phyloP scores from a whole-genome alignment of 768 basidiomycete genomes.

The Daedaleopsis sinensis region DNA sequence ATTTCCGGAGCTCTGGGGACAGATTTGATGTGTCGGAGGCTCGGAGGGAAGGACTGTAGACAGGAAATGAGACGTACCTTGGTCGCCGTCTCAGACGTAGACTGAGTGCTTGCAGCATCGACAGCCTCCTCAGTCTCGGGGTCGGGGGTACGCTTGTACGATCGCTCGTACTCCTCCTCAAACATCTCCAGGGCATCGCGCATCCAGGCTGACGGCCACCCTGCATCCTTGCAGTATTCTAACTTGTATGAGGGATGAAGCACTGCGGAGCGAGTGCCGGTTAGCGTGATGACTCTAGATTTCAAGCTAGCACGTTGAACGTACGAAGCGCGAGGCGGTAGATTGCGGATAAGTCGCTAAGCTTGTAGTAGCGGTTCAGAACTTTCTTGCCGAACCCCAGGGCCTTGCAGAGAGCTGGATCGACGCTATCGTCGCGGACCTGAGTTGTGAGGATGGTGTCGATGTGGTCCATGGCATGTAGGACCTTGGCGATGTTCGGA shows the following conservation, averaged over 20 bases:
- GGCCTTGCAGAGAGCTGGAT: conserved; percentile 26
- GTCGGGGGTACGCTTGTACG: too few species aligned
- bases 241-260: conserved; percentile 16
- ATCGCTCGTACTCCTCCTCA: background rate
- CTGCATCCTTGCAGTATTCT: conserved; percentile 7
- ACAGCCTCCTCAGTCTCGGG: too few species aligned
- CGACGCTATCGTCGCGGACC: background rate
- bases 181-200: conserved; percentile 1
- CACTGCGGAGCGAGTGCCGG: background rate
- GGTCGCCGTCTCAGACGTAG: background rate
- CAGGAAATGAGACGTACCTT: background rate
- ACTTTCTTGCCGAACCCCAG: conserved; percentile 29
- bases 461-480: conserved; percentile 32
- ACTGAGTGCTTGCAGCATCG: background rate
- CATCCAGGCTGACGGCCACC: conserved; percentile 12
- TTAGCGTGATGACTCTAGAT: background rate
- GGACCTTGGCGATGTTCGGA: conserved; percentile 30
- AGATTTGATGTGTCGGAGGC: too few species aligned
- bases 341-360: conserved; percentile 34
- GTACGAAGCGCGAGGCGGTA: conserved; percentile 40
- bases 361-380: conserved; percentile 37
- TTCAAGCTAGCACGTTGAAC: conserved; percentile 10
- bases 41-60: too few species aligned
- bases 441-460: conserved; percentile 14
- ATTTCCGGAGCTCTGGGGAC: conserved; percentile 18